phyloP scores from a whole-genome alignment of 169 alveolate genomes.

The Eimeria necatrix region DNA sequence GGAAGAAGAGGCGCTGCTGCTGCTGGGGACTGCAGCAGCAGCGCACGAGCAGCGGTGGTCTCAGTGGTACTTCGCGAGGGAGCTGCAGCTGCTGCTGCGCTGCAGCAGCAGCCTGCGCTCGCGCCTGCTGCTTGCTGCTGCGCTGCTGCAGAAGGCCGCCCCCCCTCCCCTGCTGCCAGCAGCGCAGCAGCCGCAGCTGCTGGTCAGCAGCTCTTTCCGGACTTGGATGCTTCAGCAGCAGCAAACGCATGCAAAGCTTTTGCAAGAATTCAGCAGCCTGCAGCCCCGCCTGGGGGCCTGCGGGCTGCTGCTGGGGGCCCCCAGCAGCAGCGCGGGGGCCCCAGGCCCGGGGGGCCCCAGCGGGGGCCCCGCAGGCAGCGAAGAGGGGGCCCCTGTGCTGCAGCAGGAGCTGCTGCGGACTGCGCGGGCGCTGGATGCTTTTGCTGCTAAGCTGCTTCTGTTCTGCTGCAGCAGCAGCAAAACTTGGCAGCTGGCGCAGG shows the following conservation, averaged over 20 bases:
- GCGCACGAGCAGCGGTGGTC: slow-evolving; percentile 64
- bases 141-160: slow-evolving; percentile 16
- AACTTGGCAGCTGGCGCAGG: slow-evolving; percentile 29
- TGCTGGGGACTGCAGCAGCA: not conserved
- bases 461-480: too few relatives aligned
- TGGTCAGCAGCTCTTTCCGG: slow-evolving; percentile 9
- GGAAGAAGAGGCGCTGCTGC: slow-evolving; percentile 26
- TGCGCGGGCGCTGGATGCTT: slow-evolving; percentile 30
- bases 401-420: not conserved
- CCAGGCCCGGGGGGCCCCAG: not conserved
- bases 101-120: slow-evolving; percentile 26
- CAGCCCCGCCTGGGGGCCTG: not conserved
- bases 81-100: slow-evolving; percentile 63
- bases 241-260: slow-evolving; percentile 19
- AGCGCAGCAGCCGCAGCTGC: not conserved
- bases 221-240: slow-evolving; percentile 61
- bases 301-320: not conserved
- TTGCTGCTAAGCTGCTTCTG: not conserved
- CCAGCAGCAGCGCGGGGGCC: not conserved
- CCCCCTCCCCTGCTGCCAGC: not conserved
- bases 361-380: not conserved
- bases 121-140: slow-evolving; percentile 4
- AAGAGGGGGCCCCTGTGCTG: not conserved
- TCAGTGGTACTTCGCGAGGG: not conserved
- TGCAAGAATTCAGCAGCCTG: not conserved